phyloP scores from a whole-genome alignment of 176 grass and related monocot genomes.

The Poa pratensis region DNA sequence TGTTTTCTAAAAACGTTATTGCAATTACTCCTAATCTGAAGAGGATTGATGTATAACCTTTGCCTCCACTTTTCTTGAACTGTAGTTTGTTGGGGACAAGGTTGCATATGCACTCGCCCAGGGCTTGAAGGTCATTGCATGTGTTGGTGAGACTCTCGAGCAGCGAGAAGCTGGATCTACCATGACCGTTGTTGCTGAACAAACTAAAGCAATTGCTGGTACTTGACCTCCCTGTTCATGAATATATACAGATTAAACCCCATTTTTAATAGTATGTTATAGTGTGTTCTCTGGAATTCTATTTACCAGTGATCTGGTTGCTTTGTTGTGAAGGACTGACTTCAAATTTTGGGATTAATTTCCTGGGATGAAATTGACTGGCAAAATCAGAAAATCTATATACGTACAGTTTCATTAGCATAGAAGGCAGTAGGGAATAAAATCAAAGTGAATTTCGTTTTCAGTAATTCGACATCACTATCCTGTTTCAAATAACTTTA shows the following conservation, averaged over 20 bases:
- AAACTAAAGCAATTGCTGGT: conserved; percentile 97
- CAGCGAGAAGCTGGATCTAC: conserved; percentile 87
- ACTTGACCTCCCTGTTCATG: conserved; percentile 18
- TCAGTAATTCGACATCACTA: not conserved
- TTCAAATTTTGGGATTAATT: not conserved
- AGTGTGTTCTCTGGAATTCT: not conserved
- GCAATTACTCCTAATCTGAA: not conserved
- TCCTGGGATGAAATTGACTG: not conserved
- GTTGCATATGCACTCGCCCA: conserved; percentile 89
- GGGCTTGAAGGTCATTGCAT: conserved; percentile 96
- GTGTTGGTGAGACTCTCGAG: conserved; percentile 96
- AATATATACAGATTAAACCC: not conserved
- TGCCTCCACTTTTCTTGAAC: not conserved
- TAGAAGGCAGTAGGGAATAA: not conserved
- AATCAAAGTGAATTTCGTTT: not conserved
- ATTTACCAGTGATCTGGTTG: not conserved
- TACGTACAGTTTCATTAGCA: not conserved
- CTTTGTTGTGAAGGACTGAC: not conserved
- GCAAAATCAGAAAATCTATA: not conserved
- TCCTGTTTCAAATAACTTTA: not conserved
- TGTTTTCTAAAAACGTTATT: not conserved
- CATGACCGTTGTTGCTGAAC: conserved; percentile 86
- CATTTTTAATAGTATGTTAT: not conserved
- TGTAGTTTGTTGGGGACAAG: conserved; percentile 93
- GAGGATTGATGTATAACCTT: not conserved